Evolutionary conservation across 2,329 filamentous ascomycete species (phyloP).

Genomic region (Paecilomyces fulvus): DNA sequence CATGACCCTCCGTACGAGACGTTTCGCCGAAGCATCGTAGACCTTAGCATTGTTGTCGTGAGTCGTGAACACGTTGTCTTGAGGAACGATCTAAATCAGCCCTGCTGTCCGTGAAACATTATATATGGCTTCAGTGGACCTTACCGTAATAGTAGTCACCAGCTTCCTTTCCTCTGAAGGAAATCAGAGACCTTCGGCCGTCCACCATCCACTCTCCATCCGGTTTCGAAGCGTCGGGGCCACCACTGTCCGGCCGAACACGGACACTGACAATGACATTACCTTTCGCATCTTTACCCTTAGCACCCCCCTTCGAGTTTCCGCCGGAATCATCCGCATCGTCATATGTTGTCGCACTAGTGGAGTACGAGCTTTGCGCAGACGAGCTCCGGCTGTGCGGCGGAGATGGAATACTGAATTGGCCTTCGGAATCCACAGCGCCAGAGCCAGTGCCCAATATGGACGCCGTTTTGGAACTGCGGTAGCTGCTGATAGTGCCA

Average conservation of each 20-base stretch:
- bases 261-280: slow-evolving; percentile 95
- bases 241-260: slow-evolving; percentile 69
- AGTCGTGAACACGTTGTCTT: slow-evolving; percentile 93
- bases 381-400: slow-evolving; percentile 87
- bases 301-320: slow-evolving; percentile 21
- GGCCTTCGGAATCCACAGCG: slow-evolving; percentile 64
- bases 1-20: slow-evolving; percentile 92
- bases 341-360: slow-evolving; percentile 81
- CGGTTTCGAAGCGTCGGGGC: slow-evolving; percentile 51
- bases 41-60: slow-evolving; percentile 91
- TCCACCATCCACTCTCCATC: slow-evolving; percentile 92
- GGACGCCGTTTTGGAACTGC: slow-evolving; percentile 54
- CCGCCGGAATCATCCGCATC: slow-evolving; percentile 55
- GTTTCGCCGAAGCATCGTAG: slow-evolving; percentile 89
- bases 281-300: slow-evolving; percentile 67
- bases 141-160: slow-evolving; percentile 89
- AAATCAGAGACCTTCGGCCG: slow-evolving; percentile 69
- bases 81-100: slow-evolving; percentile 3
- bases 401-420: slow-evolving; percentile 70
- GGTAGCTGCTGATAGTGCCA: slow-evolving; percentile 43
- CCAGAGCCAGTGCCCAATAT: slow-evolving; percentile 68
- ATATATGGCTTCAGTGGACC: slow-evolving; percentile 21
- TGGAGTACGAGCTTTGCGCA: slow-evolving; percentile 84
- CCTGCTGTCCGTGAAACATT: slow-evolving; percentile 7
- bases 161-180: slow-evolving; percentile 79